Base-by-base conservation (phyloP, 768 basidiomycete species). In the Hypholoma fasciculare region DNA sequence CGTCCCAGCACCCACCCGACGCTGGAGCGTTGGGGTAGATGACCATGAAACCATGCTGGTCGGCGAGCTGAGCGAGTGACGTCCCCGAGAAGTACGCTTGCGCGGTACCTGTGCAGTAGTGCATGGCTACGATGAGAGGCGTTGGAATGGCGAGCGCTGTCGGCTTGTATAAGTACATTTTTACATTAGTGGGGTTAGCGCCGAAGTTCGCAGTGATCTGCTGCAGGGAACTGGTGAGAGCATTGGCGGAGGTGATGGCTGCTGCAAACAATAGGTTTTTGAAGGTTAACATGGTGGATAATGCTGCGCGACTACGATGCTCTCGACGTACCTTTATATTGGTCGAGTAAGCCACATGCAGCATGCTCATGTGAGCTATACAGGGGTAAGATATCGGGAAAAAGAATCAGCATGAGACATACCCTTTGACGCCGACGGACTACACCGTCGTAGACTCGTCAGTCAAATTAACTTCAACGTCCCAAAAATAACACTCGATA, bases 1-100 rank as follows among this genome's bases (percentile, higher is more conserved):
- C 81, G 59, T 85, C 83, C 79, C 80, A 84, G 71, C 82, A 84
- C 50, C 72, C 74, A n/a, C 78, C 78, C 4, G 63, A 50, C 38
- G 71, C 64, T 7, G 76, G 76, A 7, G 78, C 75, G 52, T 74
- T 67, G 19, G 78, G 79, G 63, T 77, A 84, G 59, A 85, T 72
- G 46, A 85, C 79, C 58, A 85, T 73, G 71, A 75, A 84, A 1
- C 82, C 82, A 54, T 79, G 63, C 42, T 71, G 69, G 57, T 86
- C 82, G 1, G 84, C 79, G 44, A 82, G 74, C n/a, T 72, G 73
- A 34, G 78, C 78, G 63, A 77, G 82, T 36, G 73, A 72, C 0
- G 80, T 80, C 17, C 79, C 76, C 2, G 63, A 54, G 73, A 77
- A 86, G 69, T 81, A 84, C 0, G 75, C 79, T 60, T 81, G 76